Conservation (phyloP, 306 rosid species). For the Acmispon strigosus region DNA sequence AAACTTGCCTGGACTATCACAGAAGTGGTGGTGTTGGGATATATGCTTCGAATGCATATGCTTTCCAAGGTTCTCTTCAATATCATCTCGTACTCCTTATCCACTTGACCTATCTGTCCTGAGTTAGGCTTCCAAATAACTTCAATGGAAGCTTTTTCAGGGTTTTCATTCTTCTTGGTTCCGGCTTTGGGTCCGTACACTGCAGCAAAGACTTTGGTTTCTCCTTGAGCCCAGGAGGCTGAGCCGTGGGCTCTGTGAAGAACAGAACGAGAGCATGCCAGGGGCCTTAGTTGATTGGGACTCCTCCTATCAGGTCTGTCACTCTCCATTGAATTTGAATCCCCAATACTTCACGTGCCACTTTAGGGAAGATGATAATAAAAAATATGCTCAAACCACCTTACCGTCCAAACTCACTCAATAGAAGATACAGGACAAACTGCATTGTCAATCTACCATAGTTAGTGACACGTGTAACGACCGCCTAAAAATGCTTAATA, state of each 20-base stretch:
- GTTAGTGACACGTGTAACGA: neutral
- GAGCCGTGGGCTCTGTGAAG: slow-evolving; percentile 94
- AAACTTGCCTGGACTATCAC: slow-evolving; percentile 59
- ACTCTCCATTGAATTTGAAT: slow-evolving; percentile 38
- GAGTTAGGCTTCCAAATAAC: slow-evolving; percentile 94
- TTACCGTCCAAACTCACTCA: neutral
- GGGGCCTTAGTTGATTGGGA: slow-evolving; percentile 74
- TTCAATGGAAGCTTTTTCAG: slow-evolving; percentile 86
- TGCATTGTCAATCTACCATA: neutral
- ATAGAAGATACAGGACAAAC: neutral
- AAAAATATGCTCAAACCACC: neutral
- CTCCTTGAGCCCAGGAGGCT: slow-evolving; percentile 89
- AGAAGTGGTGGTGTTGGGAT: slow-evolving; percentile 77
- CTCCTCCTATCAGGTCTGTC: slow-evolving; percentile 68
- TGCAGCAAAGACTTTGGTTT: slow-evolving; percentile 80
- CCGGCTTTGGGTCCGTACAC: slow-evolving; percentile 87
- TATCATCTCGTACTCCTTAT: slow-evolving; percentile 84
- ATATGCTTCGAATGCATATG: slow-evolving; percentile 56
- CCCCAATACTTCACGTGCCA: neutral
- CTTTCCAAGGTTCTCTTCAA: slow-evolving; percentile 75
- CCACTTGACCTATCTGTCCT: slow-evolving; percentile 72
- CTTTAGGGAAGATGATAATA: neutral
- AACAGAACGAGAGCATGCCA: slow-evolving; percentile 61
- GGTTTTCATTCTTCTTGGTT: slow-evolving; percentile 82
- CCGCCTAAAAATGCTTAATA: too few relatives aligned